These are phyloP conservation scores for Bruguiera parviflora DNA, from an alignment of 345 rosid genomes.

Conservation along the genomic window DNA sequence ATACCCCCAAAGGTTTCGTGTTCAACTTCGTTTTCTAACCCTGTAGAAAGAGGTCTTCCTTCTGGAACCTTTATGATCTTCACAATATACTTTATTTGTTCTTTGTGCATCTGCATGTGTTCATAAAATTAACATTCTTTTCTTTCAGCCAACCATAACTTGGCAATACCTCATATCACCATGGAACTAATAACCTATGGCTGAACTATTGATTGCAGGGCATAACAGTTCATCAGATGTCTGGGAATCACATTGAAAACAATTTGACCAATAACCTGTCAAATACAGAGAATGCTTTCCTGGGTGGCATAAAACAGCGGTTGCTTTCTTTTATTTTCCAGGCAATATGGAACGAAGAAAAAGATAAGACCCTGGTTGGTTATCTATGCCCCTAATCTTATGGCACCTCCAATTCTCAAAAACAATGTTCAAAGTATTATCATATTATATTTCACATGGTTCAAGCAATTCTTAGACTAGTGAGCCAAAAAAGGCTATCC, in stretches of 20 bases:
- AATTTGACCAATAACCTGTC: slow-evolving; percentile 38
- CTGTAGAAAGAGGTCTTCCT: too few relatives aligned
- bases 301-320: slow-evolving; percentile 88
- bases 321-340: slow-evolving; percentile 85
- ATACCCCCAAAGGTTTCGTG: too few relatives aligned
- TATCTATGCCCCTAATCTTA: slow-evolving; percentile 16
- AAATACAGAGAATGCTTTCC: slow-evolving; percentile 42
- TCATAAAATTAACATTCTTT: too few relatives aligned
- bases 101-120: too few relatives aligned
- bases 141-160: too few relatives aligned
- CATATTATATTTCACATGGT: neutral
- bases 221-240: slow-evolving; percentile 34
- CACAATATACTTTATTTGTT: too few relatives aligned
- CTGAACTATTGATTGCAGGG: slow-evolving; percentile 39
- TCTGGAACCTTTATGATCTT: too few relatives aligned
- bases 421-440: neutral
- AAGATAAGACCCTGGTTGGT: slow-evolving; percentile 61
- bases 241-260: slow-evolving; percentile 41
- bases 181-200: slow-evolving; percentile 9
- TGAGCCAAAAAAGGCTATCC: neutral
- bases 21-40: too few relatives aligned
- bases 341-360: slow-evolving; percentile 77
- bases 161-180: neutral
- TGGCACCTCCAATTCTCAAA: slow-evolving; percentile 9
- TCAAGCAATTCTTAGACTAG: neutral